Conservation (phyloP, 805 yeast species). For the Hanseniaspora jakobsenii region DNA sequence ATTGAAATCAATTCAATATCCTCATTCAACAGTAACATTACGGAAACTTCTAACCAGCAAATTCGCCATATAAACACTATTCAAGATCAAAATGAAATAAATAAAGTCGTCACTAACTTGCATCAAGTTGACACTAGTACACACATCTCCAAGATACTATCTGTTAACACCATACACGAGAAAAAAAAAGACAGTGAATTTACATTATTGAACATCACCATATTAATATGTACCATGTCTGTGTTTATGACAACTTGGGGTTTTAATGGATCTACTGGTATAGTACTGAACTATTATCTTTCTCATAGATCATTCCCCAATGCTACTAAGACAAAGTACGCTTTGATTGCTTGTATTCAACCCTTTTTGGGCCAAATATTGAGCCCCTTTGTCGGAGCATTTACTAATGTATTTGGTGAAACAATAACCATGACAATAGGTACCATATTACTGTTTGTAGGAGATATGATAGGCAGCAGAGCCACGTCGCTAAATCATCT, state of each 20-base stretch:
- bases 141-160: slow-evolving; percentile 2
- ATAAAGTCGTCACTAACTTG: slow-evolving; percentile 2
- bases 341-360: slow-evolving; percentile 56
- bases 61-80: too few species aligned
- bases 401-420: slow-evolving; percentile 41
- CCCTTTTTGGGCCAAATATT: slow-evolving; percentile 44
- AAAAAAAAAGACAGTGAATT: slow-evolving; percentile 3
- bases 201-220: slow-evolving; percentile 2
- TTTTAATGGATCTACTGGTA: slow-evolving; percentile 51
- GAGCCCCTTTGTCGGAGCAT: slow-evolving; percentile 44
- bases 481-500: slow-evolving; percentile 52
- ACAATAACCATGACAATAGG: slow-evolving; percentile 41
- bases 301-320: slow-evolving; percentile 41
- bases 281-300: slow-evolving; percentile 48
- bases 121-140: slow-evolving; percentile 3
- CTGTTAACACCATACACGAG: not conserved
- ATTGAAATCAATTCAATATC: too few species aligned
- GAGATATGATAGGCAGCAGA: slow-evolving; percentile 49
- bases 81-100: not conserved
- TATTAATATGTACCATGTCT: slow-evolving; percentile 22
- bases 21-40: too few species aligned
- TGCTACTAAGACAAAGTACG: slow-evolving; percentile 47
- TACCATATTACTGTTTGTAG: slow-evolving; percentile 38
- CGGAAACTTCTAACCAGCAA: too few species aligned
- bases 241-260: slow-evolving; percentile 63